Conservation (phyloP, 1,139 yeast species). For the Debaryomyces singareniensis region DNA sequence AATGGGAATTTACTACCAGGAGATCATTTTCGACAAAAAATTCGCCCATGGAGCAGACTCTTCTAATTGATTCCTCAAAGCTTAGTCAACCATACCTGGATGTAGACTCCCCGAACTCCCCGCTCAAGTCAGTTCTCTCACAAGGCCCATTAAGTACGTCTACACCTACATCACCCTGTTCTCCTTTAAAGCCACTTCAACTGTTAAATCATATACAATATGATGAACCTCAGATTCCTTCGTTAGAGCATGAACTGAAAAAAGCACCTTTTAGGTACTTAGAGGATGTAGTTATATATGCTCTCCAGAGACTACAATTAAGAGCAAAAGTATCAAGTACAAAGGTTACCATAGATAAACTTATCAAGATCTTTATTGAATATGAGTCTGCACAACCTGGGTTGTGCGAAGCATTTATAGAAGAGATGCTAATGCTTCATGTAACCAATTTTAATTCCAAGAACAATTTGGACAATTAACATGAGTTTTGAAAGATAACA, state of each 20-base stretch:
- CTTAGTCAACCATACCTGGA: neutral
- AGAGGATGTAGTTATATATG: conserved; percentile 13
- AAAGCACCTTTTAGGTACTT: conserved; percentile 1
- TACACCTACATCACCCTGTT: conserved; percentile 2
- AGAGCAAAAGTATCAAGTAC: conserved; percentile 48
- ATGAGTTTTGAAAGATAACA: too few species aligned
- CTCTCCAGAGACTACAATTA: conserved; percentile 31
- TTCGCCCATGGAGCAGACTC: conserved; percentile 13
- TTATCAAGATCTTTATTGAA: conserved; percentile 30
- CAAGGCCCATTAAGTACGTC: conserved; percentile 27
- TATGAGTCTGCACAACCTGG: conserved; percentile 57
- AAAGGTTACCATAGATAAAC: conserved; percentile 31
- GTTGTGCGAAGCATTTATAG: conserved; percentile 56
- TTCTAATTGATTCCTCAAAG: conserved; percentile 4
- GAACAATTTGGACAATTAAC: too few species aligned
- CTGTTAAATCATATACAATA: neutral
- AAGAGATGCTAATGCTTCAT: conserved; percentile 29
- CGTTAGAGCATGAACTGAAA: neutral
- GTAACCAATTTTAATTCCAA: too few species aligned
- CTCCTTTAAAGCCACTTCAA: conserved; percentile 1
- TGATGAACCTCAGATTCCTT: neutral
- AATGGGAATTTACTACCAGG: conserved; percentile 17
- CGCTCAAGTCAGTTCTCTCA: conserved; percentile 1
- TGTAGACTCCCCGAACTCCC: conserved; percentile 2
- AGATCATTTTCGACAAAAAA: conserved; percentile 5